phyloP scores from a whole-genome alignment of 164 flowering plant genomes.

The Sextonia rubra region DNA sequence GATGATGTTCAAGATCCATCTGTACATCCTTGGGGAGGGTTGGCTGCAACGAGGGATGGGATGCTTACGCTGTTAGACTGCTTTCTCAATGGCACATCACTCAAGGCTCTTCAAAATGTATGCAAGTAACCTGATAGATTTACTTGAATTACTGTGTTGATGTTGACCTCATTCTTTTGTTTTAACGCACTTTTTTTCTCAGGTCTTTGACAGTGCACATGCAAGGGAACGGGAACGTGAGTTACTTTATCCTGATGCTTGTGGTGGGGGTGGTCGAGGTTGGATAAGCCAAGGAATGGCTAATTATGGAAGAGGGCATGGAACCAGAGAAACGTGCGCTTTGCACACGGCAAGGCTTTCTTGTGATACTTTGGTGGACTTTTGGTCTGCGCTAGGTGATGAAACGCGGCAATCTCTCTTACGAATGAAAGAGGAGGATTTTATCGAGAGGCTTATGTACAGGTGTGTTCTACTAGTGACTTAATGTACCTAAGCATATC shows the following conservation, averaged over 20 bases:
- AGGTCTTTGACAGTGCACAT: constrained; percentile 96
- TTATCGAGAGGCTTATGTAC: constrained; percentile 94
- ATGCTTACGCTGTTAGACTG: constrained; percentile 79
- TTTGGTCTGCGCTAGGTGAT: constrained; percentile 94
- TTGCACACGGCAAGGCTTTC: constrained; percentile 94
- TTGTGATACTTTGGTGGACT: constrained; percentile 90
- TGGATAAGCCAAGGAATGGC: constrained; percentile 94
- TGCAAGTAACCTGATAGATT: constrained; percentile 8
- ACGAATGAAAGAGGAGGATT: constrained; percentile 98
- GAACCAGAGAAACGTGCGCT: constrained; percentile 94
- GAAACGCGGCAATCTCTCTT: constrained; percentile 86
- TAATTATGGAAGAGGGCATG: constrained; percentile 89
- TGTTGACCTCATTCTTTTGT: neutral
- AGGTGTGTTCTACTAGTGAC: constrained; percentile 42
- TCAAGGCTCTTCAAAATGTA: constrained; percentile 85
- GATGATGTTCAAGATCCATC: constrained; percentile 87
- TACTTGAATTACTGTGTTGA: neutral
- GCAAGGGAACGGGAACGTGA: constrained; percentile 92
- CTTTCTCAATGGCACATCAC: constrained; percentile 68
- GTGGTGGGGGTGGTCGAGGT: constrained; percentile 97
- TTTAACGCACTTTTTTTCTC: constrained; percentile 18
- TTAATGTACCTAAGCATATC: no score
- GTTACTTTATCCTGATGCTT: constrained; percentile 95
- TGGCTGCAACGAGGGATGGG: constrained; percentile 80
- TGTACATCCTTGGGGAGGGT: constrained; percentile 96